Percentiles rank a stretch among this genome's conserved stretches.
Evolutionary conservation across 768 basidiomycete species (phyloP).

Genomic region (Leucocoprinus leucothites): DNA sequence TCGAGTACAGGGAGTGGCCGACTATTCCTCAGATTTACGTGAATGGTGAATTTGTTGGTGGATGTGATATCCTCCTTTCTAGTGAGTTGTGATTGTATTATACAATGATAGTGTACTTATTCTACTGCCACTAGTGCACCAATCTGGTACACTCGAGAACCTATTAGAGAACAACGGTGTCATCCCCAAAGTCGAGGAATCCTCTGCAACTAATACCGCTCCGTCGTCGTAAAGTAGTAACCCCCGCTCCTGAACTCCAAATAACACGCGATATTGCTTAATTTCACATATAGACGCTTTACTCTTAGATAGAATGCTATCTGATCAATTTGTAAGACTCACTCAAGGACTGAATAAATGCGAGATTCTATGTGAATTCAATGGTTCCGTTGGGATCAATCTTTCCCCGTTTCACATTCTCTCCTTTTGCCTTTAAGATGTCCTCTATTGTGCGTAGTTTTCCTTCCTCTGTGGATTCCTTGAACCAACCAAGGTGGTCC

Average conservation of each 20-base stretch:
- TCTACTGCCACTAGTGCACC: slow-evolving; percentile 79
- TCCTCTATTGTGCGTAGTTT: slow-evolving; percentile 81
- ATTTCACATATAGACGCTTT: background rate
- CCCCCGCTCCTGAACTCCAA: background rate
- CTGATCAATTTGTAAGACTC: background rate
- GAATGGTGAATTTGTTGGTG: slow-evolving; percentile 93
- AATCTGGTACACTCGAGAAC: slow-evolving; percentile 88
- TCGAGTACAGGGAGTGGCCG: slow-evolving; percentile 80
- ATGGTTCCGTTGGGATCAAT: slow-evolving; percentile 49
- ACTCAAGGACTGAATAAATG: background rate
- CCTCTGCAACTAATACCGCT: slow-evolving; percentile 10
- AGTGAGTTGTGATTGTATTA: slow-evolving; percentile 54
- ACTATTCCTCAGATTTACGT: slow-evolving; percentile 96
- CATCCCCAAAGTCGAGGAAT: slow-evolving; percentile 48
- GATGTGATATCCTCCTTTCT: slow-evolving; percentile 90
- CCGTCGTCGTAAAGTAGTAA: background rate
- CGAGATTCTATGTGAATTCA: slow-evolving; percentile 40
- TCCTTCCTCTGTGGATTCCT: slow-evolving; percentile 72
- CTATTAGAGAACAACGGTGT: slow-evolving; percentile 71
- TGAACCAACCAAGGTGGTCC: slow-evolving; percentile 91
- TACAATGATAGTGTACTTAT: background rate
- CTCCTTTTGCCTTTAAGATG: slow-evolving; percentile 73
- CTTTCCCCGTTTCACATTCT: slow-evolving; percentile 58
- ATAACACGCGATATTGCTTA: background rate
- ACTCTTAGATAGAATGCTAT: background rate